Base-by-base conservation (phyloP, 257 asterid species). In the Schizonepeta tenuifolia region DNA sequence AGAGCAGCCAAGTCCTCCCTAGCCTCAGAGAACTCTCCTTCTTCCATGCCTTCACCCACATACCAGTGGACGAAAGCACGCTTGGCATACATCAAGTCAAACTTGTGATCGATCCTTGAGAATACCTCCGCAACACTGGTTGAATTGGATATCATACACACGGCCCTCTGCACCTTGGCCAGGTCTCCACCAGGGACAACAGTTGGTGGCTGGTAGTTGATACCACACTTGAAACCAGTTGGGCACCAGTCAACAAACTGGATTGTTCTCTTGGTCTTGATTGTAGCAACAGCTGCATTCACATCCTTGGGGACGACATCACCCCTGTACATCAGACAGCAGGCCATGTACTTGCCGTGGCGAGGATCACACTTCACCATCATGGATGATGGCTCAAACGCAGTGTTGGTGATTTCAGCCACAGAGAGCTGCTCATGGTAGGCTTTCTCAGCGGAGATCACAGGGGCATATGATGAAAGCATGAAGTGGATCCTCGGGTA, bases 41-140 rank as follows among this genome's bases (percentile, higher is more conserved):
- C 89, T 71, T 84, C 89, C 89, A 84, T 84, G 38, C 89, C 89
- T 79, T 85, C 89, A 80, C 89, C 89, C 0, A 85, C 89, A 17
- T 85, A 85, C 89, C 89, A 85, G 41, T 85, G 89, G 36, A 85
- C 89, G 3, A 85, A 85, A 1, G 89, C 89, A 36, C 89, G 75
- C 83, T 85, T 84, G 0, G 85, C 83, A 33, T 84, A 84, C 89
- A 84, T 84, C 70, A 84, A 56, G 68, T 84, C 89, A 33, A 84
- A 84, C 82, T 82, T 84, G 13, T 74, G 83, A 53, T 84, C 89
- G 8, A 84, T 84, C 82, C 89, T 84, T 0, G 86, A 84, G 73
- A 84, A 84, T 43, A 84, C 88, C 78, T 84, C 88, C 15, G 88
- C 88, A 9, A 84, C 88, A 22, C 88, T 81, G 2, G 88, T 84